phyloP scores from a whole-genome alignment of 2,329 filamentous ascomycete species.

The Proliferodiscus dingleyae region DNA sequence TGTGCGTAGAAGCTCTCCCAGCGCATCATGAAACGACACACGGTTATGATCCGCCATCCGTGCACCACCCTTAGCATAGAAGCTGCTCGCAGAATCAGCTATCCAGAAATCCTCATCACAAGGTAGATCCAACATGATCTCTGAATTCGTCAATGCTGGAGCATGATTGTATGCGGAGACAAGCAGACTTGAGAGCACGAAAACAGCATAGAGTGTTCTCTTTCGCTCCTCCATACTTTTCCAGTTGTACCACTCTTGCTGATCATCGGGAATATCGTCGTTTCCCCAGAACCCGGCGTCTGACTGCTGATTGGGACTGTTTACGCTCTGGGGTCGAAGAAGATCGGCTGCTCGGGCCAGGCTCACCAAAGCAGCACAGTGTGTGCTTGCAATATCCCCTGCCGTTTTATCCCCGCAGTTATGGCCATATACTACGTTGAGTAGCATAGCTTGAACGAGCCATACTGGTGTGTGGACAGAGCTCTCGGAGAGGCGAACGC shows the following conservation, averaged over 20 bases:
- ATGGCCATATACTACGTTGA: slow-evolving; percentile 94
- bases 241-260: slow-evolving; percentile 84
- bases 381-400: slow-evolving; percentile 86
- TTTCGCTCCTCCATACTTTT: slow-evolving; percentile 86
- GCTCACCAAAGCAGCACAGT: slow-evolving; percentile 86
- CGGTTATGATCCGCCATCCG: slow-evolving; percentile 64
- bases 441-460: slow-evolving; percentile 93
- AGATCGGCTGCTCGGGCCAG: slow-evolving; percentile 86
- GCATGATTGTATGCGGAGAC: slow-evolving; percentile 92
- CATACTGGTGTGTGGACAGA: slow-evolving; percentile 78
- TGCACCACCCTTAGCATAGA: slow-evolving; percentile 71
- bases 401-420: slow-evolving; percentile 89
- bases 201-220: slow-evolving; percentile 85
- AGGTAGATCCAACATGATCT: slow-evolving; percentile 82
- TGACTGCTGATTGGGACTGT: slow-evolving; percentile 32
- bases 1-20: slow-evolving; percentile 75
- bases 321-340: slow-evolving; percentile 41
- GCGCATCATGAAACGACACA: slow-evolving; percentile 74
- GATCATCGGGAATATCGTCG: slow-evolving; percentile 46
- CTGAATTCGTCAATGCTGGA: slow-evolving; percentile 87
- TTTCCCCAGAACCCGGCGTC: slow-evolving; percentile 11
- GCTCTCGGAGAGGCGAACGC: slow-evolving; percentile 48
- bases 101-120: slow-evolving; percentile 91
- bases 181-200: slow-evolving; percentile 83
- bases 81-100: slow-evolving; percentile 76